Evolutionary conservation across 352 stramenopile species (phyloP).

Genomic region (Pilasporangium apinafurcum): DNA sequence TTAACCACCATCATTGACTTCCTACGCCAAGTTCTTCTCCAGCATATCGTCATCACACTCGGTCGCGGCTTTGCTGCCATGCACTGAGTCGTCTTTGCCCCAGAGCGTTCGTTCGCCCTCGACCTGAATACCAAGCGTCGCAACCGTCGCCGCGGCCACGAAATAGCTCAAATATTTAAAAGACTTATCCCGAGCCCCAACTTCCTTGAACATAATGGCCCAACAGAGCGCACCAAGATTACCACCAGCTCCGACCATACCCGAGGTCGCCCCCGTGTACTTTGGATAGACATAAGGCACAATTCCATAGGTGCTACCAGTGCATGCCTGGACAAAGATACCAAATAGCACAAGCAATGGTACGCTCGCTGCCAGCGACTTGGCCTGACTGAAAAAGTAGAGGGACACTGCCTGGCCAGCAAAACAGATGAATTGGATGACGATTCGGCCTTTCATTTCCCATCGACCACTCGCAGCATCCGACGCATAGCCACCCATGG

Average conservation of each 20-base stretch:
- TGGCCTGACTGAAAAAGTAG: conserved; percentile 65
- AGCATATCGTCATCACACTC: conserved; percentile 12
- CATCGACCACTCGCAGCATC: conserved; percentile 66
- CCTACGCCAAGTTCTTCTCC: too few relatives aligned
- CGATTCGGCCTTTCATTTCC: conserved; percentile 84
- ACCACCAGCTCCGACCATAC: conserved; percentile 25
- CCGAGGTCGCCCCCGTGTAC: conserved; percentile 23
- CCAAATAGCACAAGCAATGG: conserved; percentile 77
- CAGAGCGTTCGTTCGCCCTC: conserved; percentile 14
- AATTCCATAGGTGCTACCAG: conserved; percentile 31
- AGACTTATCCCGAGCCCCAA: conserved; percentile 7
- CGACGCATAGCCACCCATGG: conserved; percentile 70
- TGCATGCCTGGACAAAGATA: conserved; percentile 73
- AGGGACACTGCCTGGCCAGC: conserved; percentile 66
- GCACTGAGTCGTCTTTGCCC: conserved; percentile 15
- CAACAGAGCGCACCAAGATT: conserved; percentile 23
- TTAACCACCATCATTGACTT: too few relatives aligned
- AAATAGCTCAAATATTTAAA: conserved; percentile 19
- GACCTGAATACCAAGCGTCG: conserved; percentile 12
- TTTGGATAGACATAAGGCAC: conserved; percentile 39
- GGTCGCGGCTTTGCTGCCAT: conserved; percentile 10
- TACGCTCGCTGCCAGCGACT: conserved; percentile 39
- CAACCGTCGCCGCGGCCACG: conserved; percentile 7
- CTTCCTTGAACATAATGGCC: conserved; percentile 24
- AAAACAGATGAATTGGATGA: conserved; percentile 68